These are phyloP conservation scores for Malassezia caprae DNA, from an alignment of 1,284 basidiomycete genomes.

Conservation along the genomic window DNA sequence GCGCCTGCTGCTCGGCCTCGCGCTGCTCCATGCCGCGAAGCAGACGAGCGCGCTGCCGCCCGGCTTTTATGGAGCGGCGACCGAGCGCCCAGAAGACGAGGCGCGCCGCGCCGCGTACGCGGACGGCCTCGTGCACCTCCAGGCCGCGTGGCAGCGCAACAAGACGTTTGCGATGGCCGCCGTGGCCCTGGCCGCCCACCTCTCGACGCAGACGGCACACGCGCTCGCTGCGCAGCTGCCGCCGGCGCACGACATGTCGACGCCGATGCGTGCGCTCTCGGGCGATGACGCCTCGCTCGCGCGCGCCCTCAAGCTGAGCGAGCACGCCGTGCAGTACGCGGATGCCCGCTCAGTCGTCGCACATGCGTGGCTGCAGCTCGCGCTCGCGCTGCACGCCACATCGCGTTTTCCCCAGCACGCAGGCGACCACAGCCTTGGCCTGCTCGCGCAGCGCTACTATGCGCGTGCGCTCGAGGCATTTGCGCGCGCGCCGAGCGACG, in stretches of 20 bases:
- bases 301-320: conserved; percentile 41
- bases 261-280: not conserved
- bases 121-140: conserved; percentile 34
- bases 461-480: conserved; percentile 31
- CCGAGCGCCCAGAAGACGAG: conserved; percentile 27
- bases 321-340: conserved; percentile 46
- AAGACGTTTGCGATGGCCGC: conserved; percentile 43
- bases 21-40: conserved; percentile 35
- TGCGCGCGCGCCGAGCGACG: conserved; percentile 14
- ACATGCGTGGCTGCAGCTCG: conserved; percentile 37
- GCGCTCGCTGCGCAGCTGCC: conserved; percentile 14
- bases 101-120: conserved; percentile 38
- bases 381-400: conserved; percentile 36
- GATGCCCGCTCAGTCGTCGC: conserved; percentile 31
- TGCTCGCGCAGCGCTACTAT: conserved; percentile 37
- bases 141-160: conserved; percentile 41
- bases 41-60: conserved; percentile 24
- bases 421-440: conserved; percentile 25
- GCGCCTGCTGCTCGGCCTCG: conserved; percentile 39
- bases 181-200: conserved; percentile 35
- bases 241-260: conserved; percentile 9
- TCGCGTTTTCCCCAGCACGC: conserved; percentile 28
- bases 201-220: conserved; percentile 28
- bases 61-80: conserved; percentile 32
- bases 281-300: conserved; percentile 21